A percentile compares a stretch with the other conserved stretches of the same genome.
These are phyloP conservation scores for Penicillium paxilli DNA, from an alignment of 495 filamentous ascomycete species.

Conservation along the genomic window DNA sequence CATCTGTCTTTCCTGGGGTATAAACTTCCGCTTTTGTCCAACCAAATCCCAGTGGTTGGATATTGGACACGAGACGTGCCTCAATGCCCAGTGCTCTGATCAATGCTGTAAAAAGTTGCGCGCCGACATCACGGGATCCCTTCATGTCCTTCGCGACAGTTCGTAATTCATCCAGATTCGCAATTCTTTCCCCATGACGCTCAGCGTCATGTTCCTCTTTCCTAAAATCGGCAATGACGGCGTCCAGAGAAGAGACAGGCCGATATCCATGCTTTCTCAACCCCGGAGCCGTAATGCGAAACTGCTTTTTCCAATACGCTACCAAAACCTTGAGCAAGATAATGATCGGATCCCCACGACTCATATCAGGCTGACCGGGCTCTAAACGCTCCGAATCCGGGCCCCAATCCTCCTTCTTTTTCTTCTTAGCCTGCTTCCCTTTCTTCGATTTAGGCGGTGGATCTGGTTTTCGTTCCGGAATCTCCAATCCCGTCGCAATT, in stretches of 20 bases:
- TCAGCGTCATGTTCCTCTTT: slow-evolving; percentile 61
- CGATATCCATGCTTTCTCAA: slow-evolving; percentile 91
- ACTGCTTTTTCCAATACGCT: slow-evolving; percentile 86
- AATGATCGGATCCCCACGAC: slow-evolving; percentile 78
- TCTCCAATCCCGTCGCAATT: slow-evolving; percentile 60
- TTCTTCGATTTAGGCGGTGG: slow-evolving; percentile 30
- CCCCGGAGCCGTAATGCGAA: slow-evolving; percentile 72
- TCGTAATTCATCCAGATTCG: slow-evolving; percentile 63
- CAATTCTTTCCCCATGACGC: slow-evolving; percentile 73
- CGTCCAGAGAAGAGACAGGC: slow-evolving; percentile 63
- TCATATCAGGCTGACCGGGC: slow-evolving; percentile 69
- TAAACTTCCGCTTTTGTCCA: slow-evolving; percentile 79
- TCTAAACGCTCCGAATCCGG: slow-evolving; percentile 67
- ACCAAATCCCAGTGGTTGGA: slow-evolving; percentile 89
- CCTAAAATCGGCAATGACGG: slow-evolving; percentile 60
- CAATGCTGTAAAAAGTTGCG: slow-evolving; percentile 87
- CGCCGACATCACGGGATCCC: slow-evolving; percentile 85
- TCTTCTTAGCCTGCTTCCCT: slow-evolving; percentile 46
- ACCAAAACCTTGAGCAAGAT: slow-evolving; percentile 72
- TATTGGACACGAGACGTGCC: slow-evolving; percentile 73
- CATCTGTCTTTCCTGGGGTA: slow-evolving; percentile 45
- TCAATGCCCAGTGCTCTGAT: slow-evolving; percentile 82
- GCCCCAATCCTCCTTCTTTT: slow-evolving; percentile 65
- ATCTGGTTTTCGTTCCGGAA: slow-evolving; percentile 35
- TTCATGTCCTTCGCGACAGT: slow-evolving; percentile 66